These are phyloP conservation scores for Aspergillus hortae DNA, from an alignment of 2,329 filamentous ascomycete genomes.

Conservation along the genomic window DNA sequence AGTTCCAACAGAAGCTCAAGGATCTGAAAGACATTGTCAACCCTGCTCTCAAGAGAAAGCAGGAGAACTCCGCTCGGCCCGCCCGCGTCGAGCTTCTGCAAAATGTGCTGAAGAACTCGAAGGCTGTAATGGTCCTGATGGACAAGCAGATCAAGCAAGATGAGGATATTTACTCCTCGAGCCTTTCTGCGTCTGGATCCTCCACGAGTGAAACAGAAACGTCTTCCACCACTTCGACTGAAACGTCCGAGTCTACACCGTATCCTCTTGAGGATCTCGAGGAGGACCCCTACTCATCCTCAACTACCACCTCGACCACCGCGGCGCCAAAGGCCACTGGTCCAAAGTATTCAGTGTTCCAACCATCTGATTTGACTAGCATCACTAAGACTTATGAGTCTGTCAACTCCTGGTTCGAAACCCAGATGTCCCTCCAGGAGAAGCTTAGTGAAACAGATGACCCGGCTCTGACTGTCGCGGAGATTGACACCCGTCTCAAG, in stretches of 20 bases:
- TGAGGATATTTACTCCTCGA: constrained; percentile 55
- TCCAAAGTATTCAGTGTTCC: constrained; percentile 65
- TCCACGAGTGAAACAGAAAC: constrained; percentile 37
- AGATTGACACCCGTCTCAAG: constrained; percentile 65
- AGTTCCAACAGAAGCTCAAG: constrained; percentile 72
- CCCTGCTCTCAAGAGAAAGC: constrained; percentile 71
- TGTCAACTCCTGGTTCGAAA: constrained; percentile 69
- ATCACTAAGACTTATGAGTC: constrained; percentile 62
- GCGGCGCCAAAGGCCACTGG: constrained; percentile 38
- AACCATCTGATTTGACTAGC: constrained; percentile 64
- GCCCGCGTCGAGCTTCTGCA: constrained; percentile 64
- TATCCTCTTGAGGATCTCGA: constrained; percentile 72
- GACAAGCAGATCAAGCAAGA: constrained; percentile 71
- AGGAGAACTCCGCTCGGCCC: constrained; percentile 70
- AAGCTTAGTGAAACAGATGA: constrained; percentile 68
- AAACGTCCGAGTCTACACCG: constrained; percentile 16
- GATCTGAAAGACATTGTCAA: constrained; percentile 72
- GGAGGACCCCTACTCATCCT: constrained; percentile 55
- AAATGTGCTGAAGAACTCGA: constrained; percentile 67
- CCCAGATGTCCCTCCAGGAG: constrained; percentile 67
- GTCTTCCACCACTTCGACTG: constrained; percentile 44
- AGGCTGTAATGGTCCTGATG: constrained; percentile 66
- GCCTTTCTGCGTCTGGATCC: constrained; percentile 48
- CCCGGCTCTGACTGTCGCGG: constrained; percentile 68
- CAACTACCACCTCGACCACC: constrained; percentile 35